Base-by-base conservation (phyloP, 1,139 yeast species). In the Zygosaccharomyces sapae region DNA sequence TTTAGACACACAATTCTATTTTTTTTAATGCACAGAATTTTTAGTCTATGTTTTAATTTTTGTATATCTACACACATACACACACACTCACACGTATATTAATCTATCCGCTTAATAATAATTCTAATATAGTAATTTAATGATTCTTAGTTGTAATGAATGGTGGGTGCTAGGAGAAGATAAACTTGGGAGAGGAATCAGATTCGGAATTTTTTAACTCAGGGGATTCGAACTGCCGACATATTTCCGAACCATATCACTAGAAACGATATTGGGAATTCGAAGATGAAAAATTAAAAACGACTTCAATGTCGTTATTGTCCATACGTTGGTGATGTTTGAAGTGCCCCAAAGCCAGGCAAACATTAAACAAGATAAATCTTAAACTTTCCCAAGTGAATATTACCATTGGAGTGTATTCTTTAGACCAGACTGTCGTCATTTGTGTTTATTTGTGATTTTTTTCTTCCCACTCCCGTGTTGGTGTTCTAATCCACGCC, bases 61-160 rank as follows among this genome's bases (percentile, higher is more conserved):
- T 54, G 50, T 53, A 53, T 55, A 55, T 51, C 46, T 54, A 53
- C 55, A 50, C 58, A 53, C 57, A 55, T 33, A 37, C 40, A 37
- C 27, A 37, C 40, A 27, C 30, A 27, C 30, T 9, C n/a, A n/a
- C n/a, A n/a, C n/a, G n/a, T 27, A 27, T 27, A 27, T 9, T 37
- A 37, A 37, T 37, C n/a, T 37, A 37, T 27, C 31, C 40, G 40
- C 12, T 22, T 37, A 37, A 37, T 37, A 36, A 2, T 36, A 37
- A 37, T 37, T 22, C 12, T 37, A 37, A 37, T 37, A 37, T 22
- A 22, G 13, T 24, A 24, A 19, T n/a, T 20, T 6, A n/a, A 13
- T 18, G 16, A 33, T 18, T 33, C 9, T 33, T 33, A 16, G n/a
- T 33, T n/a, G 9, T 18, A 18, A 13, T 33, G 22, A n/a, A n/a